Evolutionary conservation across 1,284 basidiomycete genomes (phyloP), one percentile per base, ranked within the genome.

Genomic region (Hypsizygus ulmarius): DNA sequence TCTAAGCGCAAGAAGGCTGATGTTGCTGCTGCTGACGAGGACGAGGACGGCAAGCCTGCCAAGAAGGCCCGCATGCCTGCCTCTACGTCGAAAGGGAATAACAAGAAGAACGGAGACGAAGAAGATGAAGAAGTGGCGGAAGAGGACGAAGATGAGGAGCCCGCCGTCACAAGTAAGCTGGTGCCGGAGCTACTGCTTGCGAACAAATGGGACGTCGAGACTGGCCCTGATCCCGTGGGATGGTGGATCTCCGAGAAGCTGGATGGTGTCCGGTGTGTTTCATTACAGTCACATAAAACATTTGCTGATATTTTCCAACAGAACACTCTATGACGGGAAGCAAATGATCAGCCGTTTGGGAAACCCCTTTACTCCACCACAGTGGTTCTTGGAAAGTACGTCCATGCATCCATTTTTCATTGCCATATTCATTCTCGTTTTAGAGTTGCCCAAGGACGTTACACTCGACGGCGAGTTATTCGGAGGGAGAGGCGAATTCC

Each of bases 201-300:
- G 1, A 74, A 77, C 50, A 79, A 79, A 49, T 84, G 81, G 78
- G 78, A 79, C 47, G 48, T 81, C 5, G 75, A 78, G 10, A 74
- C 60, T 8, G 78, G 77, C 0, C 65, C 69, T 36, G 81, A 84
- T 56, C 82, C 81, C 0, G 75, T 73, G 8, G 80, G 78, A 0
- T 84, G 79, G 78, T 84, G 81, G 81, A 73, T 84, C 21, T 82
- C 80, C 16, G 83, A 87, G 59, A 85, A 82, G 57, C 61, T 82
- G 45, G 78, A 81, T 59, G 79, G 79, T 44, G 79, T 82, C 33
- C 64, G 74, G 74, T 77, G 53, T n/a, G 70, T 25, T 16, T n/a
- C 15, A 21, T 34, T 27, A 5, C 10, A 7, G 25, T 19, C 5
- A 3, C 15, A 19, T 25, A 7, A 25, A 3, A 4, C 7, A 7